phyloP scores from a whole-genome alignment of 78 protist genomes.

The Speleostelium caveatum region DNA sequence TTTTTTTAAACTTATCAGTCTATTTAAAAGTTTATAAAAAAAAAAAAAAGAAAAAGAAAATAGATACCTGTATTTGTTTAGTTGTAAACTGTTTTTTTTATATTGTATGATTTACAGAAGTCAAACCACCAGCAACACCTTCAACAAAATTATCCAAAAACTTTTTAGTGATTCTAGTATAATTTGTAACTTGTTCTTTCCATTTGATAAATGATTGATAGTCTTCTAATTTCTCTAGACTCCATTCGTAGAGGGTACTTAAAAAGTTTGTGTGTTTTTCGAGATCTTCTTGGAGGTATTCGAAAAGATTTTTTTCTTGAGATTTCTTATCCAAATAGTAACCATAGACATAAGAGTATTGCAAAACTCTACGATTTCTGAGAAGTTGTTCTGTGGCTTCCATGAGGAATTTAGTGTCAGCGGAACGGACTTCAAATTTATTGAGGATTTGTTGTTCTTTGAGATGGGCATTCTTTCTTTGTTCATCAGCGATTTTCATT shows the following conservation, averaged over 20 bases:
- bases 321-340: conserved; percentile 79
- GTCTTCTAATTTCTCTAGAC: conserved; percentile 75
- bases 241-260: conserved; percentile 56
- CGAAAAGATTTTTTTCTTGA: conserved; percentile 80
- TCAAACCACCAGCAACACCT: conserved; percentile 78
- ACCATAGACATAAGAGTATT: conserved; percentile 87
- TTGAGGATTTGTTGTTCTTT: conserved; percentile 66
- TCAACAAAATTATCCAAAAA: conserved; percentile 76
- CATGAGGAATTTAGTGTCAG: conserved; percentile 84
- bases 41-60: too few species aligned
- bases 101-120: not conserved
- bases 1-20: too few species aligned
- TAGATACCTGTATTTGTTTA: not conserved
- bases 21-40: too few species aligned
- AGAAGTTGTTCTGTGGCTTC: conserved; percentile 82
- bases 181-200: conserved; percentile 87
- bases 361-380: conserved; percentile 77
- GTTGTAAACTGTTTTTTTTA: not conserved
- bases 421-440: conserved; percentile 73
- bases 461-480: conserved; percentile 69
- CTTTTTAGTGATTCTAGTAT: conserved; percentile 82
- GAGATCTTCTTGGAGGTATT: conserved; percentile 86
- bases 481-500: conserved; percentile 84
- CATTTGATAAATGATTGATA: conserved; percentile 83
- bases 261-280: conserved; percentile 84